Conservation (phyloP, 768 basidiomycete genomes). For the Boletellus emodensis region DNA sequence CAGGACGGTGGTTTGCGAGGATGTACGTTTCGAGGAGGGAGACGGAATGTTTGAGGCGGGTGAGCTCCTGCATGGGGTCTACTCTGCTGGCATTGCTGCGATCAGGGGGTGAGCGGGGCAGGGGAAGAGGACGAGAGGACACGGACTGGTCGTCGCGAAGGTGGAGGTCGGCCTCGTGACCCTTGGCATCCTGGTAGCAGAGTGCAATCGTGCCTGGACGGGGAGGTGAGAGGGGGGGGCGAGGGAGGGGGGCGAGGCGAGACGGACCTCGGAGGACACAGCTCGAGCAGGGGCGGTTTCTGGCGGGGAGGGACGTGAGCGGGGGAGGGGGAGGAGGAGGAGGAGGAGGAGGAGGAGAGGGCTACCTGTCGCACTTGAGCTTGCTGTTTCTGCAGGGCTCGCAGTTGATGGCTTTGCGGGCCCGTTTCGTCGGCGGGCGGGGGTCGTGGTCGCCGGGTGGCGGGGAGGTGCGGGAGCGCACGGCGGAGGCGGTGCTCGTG, state of each 20-base stretch:
- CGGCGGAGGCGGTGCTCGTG: constrained; percentile 24
- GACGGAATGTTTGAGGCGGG: constrained; percentile 39
- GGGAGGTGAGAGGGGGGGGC: constrained; percentile 6
- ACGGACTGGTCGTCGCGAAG: constrained; percentile 51
- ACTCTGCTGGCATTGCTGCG: constrained; percentile 32
- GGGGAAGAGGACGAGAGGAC: not conserved
- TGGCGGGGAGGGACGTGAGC: constrained; percentile 23
- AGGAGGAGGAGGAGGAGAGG: not conserved
- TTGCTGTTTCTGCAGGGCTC: constrained; percentile 85
- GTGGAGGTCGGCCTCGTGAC: constrained; percentile 53
- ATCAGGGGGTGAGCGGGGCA: constrained; percentile 32
- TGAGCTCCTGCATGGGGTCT: constrained; percentile 39
- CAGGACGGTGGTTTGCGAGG: constrained; percentile 30
- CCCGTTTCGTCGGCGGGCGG: constrained; percentile 73
- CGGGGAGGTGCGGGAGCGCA: constrained; percentile 44
- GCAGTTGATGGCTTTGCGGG: constrained; percentile 85
- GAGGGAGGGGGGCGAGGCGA: constrained; percentile 3
- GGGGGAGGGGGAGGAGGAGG: too few species aligned
- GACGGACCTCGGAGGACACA: constrained; percentile 75
- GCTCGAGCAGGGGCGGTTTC: constrained; percentile 85
- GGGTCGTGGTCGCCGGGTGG: constrained; percentile 56
- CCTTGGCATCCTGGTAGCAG: constrained; percentile 75
- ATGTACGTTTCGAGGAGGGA: constrained; percentile 37
- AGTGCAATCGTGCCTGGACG: constrained; percentile 67
- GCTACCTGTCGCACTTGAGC: constrained; percentile 86